These are phyloP conservation scores for Detonula confervacea DNA, from an alignment of 352 stramenopile genomes.

Conservation along the genomic window DNA sequence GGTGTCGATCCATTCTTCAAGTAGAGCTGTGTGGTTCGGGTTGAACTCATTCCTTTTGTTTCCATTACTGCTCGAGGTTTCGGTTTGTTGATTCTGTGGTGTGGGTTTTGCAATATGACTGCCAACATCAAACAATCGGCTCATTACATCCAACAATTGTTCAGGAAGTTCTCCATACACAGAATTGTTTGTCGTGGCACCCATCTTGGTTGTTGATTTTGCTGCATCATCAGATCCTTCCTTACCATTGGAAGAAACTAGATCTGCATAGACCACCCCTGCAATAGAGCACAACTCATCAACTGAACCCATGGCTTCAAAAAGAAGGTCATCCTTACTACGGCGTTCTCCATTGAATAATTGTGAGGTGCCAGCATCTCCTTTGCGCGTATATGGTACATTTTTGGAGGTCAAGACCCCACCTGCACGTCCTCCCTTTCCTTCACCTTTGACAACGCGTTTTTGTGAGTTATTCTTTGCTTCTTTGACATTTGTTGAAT, in stretches of 20 bases:
- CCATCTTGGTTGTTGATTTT: background rate
- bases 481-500: background rate
- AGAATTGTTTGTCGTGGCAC: conserved; percentile 13
- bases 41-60: conserved; percentile 57
- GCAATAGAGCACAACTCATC: conserved; percentile 82
- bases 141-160: conserved; percentile 78
- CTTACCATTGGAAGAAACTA: conserved; percentile 27
- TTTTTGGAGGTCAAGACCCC: conserved; percentile 73
- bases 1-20: conserved; percentile 83
- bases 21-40: conserved; percentile 55
- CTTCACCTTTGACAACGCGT: conserved; percentile 6
- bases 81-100: conserved; percentile 17
- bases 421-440: conserved; percentile 50
- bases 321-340: conserved; percentile 74
- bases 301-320: conserved; percentile 80
- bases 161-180: conserved; percentile 65
- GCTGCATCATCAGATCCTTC: background rate
- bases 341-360: conserved; percentile 78
- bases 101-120: conserved; percentile 73
- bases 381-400: conserved; percentile 81
- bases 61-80: conserved; percentile 8
- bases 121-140: conserved; percentile 81
- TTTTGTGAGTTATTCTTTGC: conserved; percentile 1
- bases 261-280: conserved; percentile 69
- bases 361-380: conserved; percentile 71